A percentile compares a stretch with the other conserved stretches of the same genome.
Evolutionary conservation across 805 yeast genomes (phyloP).

Genomic region (Lachancea sp.): DNA sequence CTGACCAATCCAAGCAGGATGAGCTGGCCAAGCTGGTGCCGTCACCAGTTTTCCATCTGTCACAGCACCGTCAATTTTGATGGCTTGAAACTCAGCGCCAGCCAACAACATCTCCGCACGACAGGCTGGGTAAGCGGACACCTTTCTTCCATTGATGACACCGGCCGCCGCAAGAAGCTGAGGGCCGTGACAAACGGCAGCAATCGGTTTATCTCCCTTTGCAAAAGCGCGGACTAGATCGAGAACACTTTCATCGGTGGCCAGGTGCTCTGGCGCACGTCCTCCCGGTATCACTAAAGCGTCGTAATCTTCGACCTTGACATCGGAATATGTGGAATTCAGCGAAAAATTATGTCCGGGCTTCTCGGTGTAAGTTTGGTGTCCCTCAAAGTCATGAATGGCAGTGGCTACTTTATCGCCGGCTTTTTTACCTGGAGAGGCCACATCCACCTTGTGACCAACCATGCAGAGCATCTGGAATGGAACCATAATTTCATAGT

Average conservation of each 20-base stretch:
- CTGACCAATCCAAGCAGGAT: slow-evolving; percentile 6
- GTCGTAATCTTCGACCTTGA: slow-evolving; percentile 1
- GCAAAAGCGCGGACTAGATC: slow-evolving; percentile 4
- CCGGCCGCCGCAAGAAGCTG: slow-evolving; percentile 5
- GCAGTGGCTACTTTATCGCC: slow-evolving; percentile 4
- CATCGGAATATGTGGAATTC: slow-evolving; percentile 4
- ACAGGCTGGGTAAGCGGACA: slow-evolving; percentile 3
- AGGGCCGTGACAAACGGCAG: slow-evolving; percentile 6
- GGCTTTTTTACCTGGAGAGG: slow-evolving; percentile 3
- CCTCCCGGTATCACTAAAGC: slow-evolving; percentile 5
- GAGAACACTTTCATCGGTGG: slow-evolving; percentile 4
- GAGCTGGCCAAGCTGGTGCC: slow-evolving; percentile 6
- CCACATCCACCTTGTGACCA: slow-evolving; percentile 5
- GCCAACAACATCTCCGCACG: neutral
- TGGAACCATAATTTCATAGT: slow-evolving; percentile 5
- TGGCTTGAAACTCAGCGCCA: slow-evolving; percentile 2
- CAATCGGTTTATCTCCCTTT: neutral
- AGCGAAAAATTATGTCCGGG: slow-evolving; percentile 5
- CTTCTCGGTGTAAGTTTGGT: slow-evolving; percentile 4
- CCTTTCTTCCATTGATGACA: slow-evolving; percentile 1
- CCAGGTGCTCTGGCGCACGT: slow-evolving; percentile 5
- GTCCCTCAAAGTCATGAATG: slow-evolving; percentile 5
- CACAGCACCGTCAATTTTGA: slow-evolving; percentile 5
- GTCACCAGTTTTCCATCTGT: slow-evolving; percentile 5
- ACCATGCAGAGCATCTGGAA: slow-evolving; percentile 2